Base-by-base conservation (phyloP, 345 rosid genomes). In the Euphorbia peplus region DNA sequence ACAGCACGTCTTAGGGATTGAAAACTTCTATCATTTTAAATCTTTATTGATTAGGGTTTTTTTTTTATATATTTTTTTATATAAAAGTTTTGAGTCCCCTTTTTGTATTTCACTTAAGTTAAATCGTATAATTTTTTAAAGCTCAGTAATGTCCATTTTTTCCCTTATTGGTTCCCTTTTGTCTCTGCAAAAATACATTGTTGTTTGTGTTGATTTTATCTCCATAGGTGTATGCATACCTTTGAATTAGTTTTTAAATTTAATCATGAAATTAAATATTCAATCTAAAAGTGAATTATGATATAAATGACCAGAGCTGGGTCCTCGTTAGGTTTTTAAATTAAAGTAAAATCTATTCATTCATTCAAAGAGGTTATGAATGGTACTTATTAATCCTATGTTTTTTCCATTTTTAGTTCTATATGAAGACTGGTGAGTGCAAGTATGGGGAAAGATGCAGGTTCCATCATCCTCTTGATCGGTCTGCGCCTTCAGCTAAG, bases 341-440 rank as follows among this genome's bases (percentile, higher is more conserved):
- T 53, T 22, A 50, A 53, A 4, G 11, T 21, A 22, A 53, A 53
- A 53, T 50, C 57, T 44, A 18, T 12, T 15, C 54, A 50, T 50
- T 5, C 54, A 18, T 50, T 50, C 6, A 50, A 42, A 26, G 47
- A 55, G 9, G 26, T 16, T 21, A 9, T 30, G 26, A 53, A 39
- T 78, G 63, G 44, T 51, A 35, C n/a, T 11, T 48, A 46, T 54
- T 21, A 37, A 28, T 64, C 48, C 63, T 14, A 6, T 62, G 57
- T 50, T 54, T n/a, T 37, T 56, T 53, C 50, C 3, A 73, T 63
- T 74, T 60, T 44, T 67, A 93, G 98, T 84, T 67, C 84, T 93
- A 90, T 68, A 89, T 93, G 98, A 93, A 90, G 89, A 93, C 96
- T 10, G 98, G 98, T 48, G 88, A 72, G 56, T 90, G 98, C 66